phyloP scores from a whole-genome alignment of 768 basidiomycete species.

The Roridomyces roridus region DNA sequence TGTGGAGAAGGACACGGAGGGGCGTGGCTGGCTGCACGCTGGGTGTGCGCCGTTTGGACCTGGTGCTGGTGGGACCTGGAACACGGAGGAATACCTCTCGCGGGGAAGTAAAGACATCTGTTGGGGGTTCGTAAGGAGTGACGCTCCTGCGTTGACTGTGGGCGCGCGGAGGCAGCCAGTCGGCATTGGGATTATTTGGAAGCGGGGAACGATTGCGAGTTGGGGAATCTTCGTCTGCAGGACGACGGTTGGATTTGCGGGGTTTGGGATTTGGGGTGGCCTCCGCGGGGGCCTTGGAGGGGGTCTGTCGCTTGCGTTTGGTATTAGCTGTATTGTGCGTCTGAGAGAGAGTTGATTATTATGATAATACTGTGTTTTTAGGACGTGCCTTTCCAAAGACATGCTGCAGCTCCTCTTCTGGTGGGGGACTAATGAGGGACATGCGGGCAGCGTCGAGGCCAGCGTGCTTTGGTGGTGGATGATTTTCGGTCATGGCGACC shows the following conservation, averaged over 20 bases:
- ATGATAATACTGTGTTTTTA: no score
- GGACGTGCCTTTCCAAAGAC: no score
- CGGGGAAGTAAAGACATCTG: slow-evolving; percentile 75
- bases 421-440: slow-evolving; percentile 62
- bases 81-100: slow-evolving; percentile 56
- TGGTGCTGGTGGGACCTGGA: slow-evolving; percentile 1
- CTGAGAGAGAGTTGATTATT: no score
- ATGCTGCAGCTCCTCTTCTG: slow-evolving; percentile 50
- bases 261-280: slow-evolving; percentile 67
- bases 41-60: background rate
- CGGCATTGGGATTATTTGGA: slow-evolving; percentile 53
- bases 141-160: slow-evolving; percentile 47
- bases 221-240: slow-evolving; percentile 3
- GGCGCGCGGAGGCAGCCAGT: slow-evolving; percentile 47
- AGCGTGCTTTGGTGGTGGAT: background rate
- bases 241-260: slow-evolving; percentile 46
- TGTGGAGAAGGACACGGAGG: slow-evolving; percentile 22
- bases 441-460: slow-evolving; percentile 30
- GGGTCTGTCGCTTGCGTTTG: slow-evolving; percentile 48
- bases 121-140: slow-evolving; percentile 74
- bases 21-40: slow-evolving; percentile 19
- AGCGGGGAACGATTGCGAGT: slow-evolving; percentile 38
- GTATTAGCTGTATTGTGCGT: slow-evolving; percentile 27
- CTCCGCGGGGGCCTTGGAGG: slow-evolving; percentile 31
- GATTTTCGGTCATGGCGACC: background rate